These are phyloP conservation scores for Batkoa obscura DNA, from an alignment of 371 early-diverging fungal genomes.

Conservation along the genomic window DNA sequence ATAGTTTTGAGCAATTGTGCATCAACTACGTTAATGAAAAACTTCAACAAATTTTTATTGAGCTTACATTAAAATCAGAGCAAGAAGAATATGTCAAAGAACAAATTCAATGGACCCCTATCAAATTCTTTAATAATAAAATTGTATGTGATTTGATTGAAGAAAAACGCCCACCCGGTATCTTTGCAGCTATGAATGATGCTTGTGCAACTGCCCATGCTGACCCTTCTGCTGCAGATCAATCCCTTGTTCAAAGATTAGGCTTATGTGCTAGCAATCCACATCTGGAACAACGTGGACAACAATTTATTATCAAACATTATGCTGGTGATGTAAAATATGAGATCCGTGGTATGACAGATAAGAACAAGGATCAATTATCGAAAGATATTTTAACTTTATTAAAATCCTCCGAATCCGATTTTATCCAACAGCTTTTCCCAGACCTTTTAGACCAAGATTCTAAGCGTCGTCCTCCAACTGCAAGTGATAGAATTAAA, in stretches of 20 bases:
- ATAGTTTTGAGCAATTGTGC: constrained; percentile 99
- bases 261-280: constrained; percentile 43
- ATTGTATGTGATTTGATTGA: constrained; percentile 95
- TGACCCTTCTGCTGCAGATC: constrained; percentile 72
- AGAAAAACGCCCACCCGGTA: constrained; percentile 79
- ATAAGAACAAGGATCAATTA: constrained; percentile 95
- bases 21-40: constrained; percentile 99
- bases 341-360: constrained; percentile 88
- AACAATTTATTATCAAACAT: constrained; percentile 74
- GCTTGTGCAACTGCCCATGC: constrained; percentile 84
- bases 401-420: constrained; percentile 45
- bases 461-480: constrained; percentile 74
- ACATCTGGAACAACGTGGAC: constrained; percentile 61
- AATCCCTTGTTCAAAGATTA: constrained; percentile 61
- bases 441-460: constrained; percentile 73
- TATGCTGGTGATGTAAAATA: constrained; percentile 95
- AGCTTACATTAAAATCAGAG: constrained; percentile 91
- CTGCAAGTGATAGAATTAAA: constrained; percentile 72
- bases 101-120: constrained; percentile 98
- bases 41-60: constrained; percentile 99
- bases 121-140: constrained; percentile 98
- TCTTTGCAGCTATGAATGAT: constrained; percentile 88
- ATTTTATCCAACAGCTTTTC: constrained; percentile 49
- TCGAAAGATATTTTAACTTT: constrained; percentile 72
- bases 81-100: constrained; percentile 96